Evolutionary conservation across 2,329 filamentous ascomycete genomes (phyloP), one percentile per base, ranked within the genome.

Genomic region (Allantophomopsis cytisporea): DNA sequence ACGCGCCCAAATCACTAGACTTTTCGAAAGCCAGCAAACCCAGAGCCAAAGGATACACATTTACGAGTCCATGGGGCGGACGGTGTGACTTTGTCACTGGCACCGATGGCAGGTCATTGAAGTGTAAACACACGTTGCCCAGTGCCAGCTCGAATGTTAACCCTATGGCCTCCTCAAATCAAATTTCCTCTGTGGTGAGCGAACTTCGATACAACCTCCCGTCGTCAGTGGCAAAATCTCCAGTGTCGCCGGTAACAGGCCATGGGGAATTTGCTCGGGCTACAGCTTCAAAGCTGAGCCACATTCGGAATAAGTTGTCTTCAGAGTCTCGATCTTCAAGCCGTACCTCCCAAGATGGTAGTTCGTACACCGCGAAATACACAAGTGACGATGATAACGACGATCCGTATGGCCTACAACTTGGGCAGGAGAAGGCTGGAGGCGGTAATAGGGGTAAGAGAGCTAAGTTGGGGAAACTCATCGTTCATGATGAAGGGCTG

Each of bases 161-260:
- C 37, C 35, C 43, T 13, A 38, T 35, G 7, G 42, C 43, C n/a
- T 40, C 37, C 28, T 36, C 47, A 16, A 21, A 42, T 23, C 45
- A 48, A 21, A 36, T 42, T 10, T 44, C 53, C 12, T 47, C 47
- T 17, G 41, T 39, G 1, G 73, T 94, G 18, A 93, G 85, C 57
- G 89, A 95, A 58, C 65, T 96, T 43, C 77, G 88, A 14, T 95
- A 94, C 66, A 94, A 94, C 55, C 71, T 94, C 0, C 87, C 86
- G 1, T 73, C 70, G 37, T 56, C 61, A 13, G 41, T 72, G 2
- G 64, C 73, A 36, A 53, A 56, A 14, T 51, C 56, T 36, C n/a
- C n/a, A 6, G 31, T 34, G 7, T 41, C 45, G 16, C 23, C 28
- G 38, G 12, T 41, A 15, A 49, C 55, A 10, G 46, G 49, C 17